Conservation (phyloP, 169 alveolate species). For the Plasmodium ovale region DNA sequence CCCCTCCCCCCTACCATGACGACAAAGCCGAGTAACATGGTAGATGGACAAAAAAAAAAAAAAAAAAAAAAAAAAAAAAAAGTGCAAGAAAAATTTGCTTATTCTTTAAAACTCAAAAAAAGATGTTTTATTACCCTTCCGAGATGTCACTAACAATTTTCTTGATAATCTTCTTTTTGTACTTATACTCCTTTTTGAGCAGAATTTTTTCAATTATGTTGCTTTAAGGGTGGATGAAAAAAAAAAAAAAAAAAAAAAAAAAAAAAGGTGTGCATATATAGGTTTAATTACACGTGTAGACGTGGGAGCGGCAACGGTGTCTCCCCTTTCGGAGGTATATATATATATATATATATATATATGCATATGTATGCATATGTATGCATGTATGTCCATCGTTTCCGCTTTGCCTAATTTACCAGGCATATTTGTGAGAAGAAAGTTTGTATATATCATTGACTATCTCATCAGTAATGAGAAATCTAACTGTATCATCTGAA, state of each 20-base stretch:
- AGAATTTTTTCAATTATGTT: slow-evolving; percentile 68
- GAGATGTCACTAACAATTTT: slow-evolving; percentile 49
- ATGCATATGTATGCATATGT: background rate
- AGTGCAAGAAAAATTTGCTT: background rate
- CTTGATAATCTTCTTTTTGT: slow-evolving; percentile 63
- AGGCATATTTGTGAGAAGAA: slow-evolving; percentile 67
- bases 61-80: background rate
- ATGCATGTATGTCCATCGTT: background rate
- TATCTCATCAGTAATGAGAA: slow-evolving; percentile 38
- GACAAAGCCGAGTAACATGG: no score
- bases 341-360: background rate
- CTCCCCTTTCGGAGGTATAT: background rate
- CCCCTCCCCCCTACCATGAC: no score
- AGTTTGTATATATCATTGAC: slow-evolving; percentile 50
- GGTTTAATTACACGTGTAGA: background rate
- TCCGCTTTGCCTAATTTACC: slow-evolving; percentile 9
- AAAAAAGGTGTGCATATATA: background rate
- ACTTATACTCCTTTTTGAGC: slow-evolving; percentile 58
- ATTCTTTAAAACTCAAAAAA: background rate
- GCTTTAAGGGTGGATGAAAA: slow-evolving; percentile 11
- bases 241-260: background rate
- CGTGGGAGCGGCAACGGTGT: background rate
- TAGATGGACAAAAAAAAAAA: background rate
- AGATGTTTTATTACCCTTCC: slow-evolving; percentile 22
- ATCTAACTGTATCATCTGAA: slow-evolving; percentile 50